Base-by-base conservation (phyloP, 2,329 filamentous ascomycete genomes). In the Pyrenophora graminea region DNA sequence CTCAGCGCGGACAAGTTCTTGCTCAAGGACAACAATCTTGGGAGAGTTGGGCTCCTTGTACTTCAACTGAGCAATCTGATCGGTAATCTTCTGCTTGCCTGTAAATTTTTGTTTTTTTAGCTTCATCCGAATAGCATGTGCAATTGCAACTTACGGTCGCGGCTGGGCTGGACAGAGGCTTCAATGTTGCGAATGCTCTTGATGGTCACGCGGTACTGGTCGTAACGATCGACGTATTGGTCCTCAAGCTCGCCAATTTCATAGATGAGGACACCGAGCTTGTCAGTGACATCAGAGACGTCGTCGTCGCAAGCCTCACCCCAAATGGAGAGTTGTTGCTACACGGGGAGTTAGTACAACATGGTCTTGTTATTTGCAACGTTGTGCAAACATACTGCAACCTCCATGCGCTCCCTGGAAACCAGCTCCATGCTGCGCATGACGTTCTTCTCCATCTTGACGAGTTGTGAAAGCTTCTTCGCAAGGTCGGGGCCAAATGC, bases 361-460 rank as follows among this genome's bases (percentile, higher is more conserved):
- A 30, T 13, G 27, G 40, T 37, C 39, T 27, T 53, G 38, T 46
- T 47, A 27, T 13, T 37, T 43, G 46, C 10, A 40, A 45, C 12
- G n/a, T 31, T 43, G 18, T 19, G 42, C 52, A 58, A 12, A 83
- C 90, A 70, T 89, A 96, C 91, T 70, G 94, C 94, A 62, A 97
- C 93, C 69, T 97, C 94, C 91, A 97, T 97, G 67, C 94, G 87
- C 82, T 99, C 94, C 70, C 91, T 88, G 39, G 91, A 91, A 46
- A 97, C 94, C 42, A 91, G 83, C 74, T 99, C 94, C 82, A 97
- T 87, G 74, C 91, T 97, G 76, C 94, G 91, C 94, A 99, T 99
- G 50, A 97, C 90, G 73, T 99, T 97, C 86, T 99, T 99, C 80
- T 99, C 94, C 94, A 99, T 99, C 85, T 99, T 99, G 59, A 99